Base-by-base conservation (phyloP, 331 rosid species). In the Arachis monticola region DNA sequence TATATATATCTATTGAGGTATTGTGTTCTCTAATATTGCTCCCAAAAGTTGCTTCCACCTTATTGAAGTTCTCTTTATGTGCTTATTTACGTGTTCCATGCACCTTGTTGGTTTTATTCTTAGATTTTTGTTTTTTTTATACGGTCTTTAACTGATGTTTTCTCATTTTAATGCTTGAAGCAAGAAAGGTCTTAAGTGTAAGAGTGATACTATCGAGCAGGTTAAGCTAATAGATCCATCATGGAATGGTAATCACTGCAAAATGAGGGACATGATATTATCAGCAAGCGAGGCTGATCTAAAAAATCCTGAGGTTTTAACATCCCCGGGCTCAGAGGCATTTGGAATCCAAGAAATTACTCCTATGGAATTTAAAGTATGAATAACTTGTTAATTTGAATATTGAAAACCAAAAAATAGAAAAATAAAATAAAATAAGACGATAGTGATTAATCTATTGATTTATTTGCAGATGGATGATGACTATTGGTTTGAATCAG, bases 401-500 rank as follows among this genome's bases (percentile, higher is more conserved):
- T 62, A 53, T 12, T 74, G 6, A 31, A 48, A 63, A 55, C 73
- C 50, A 77, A 64, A 47, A 56, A 17, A 42, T 67, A 70, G 38
- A 8, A 7, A 22, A 67, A 10, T 17, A 40, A 11, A 10, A 22
- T 17, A 17, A 17, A 52, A 47, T 31, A 47, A 7, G 46, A 31
- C 62, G 67, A 41, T 73, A 2, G 32, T 40, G 62, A 42, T 59
- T 77, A 10, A 44, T 13, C 7, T 60, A 27, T 77, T 69, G 64
- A 3, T 75, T 32, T 74, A 10, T 75, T 69, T 45, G 86, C 87
- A 91, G 98, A 79, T 73, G 5, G 83, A 85, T 30, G 74, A 85
- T 81, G 98, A 93, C 84, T 93, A 93, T 71, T 93, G 98, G 97
- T 89, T 93, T 66, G 79, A 76, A 70, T 85, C 96, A 57, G 87